phyloP scores from a whole-genome alignment of 257 asterid species.

The Echites panduratus region DNA sequence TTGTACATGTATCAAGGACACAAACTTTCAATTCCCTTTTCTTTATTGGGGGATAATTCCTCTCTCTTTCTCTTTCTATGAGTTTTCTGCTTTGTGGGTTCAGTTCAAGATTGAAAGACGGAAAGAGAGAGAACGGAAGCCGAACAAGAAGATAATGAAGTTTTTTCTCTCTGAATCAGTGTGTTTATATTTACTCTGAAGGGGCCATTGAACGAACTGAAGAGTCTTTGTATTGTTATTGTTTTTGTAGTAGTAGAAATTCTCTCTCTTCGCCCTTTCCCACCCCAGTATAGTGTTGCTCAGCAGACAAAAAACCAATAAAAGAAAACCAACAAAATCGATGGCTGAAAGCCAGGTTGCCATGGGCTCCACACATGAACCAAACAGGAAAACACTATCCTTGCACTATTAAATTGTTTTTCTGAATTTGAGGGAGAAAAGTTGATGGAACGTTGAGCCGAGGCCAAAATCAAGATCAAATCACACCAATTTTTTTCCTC shows the following conservation, averaged over 20 bases:
- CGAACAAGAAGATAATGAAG: conserved; percentile 12
- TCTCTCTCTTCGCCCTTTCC: not conserved
- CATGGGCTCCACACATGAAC: conserved; percentile 24
- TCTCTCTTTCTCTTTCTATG: conserved; percentile 7
- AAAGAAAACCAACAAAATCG: conserved; percentile 18
- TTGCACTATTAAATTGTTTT: not conserved
- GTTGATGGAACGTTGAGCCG: conserved; percentile 2
- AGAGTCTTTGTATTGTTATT: not conserved
- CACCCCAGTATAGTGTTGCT: not conserved
- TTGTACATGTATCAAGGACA: conserved; percentile 11
- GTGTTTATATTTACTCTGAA: conserved; percentile 3
- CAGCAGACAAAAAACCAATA: conserved; percentile 11
- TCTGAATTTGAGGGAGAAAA: conserved; percentile 9
- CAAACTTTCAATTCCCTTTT: conserved; percentile 10
- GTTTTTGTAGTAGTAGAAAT: not conserved
- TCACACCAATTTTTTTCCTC: too few relatives aligned
- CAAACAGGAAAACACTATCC: conserved; percentile 7
- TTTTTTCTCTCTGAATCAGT: conserved; percentile 15
- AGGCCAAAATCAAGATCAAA: not conserved
- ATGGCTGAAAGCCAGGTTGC: conserved; percentile 27
- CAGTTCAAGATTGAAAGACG: conserved; percentile 14
- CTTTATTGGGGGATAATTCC: conserved; percentile 1
- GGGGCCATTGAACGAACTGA: conserved; percentile 9
- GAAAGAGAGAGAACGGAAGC: conserved; percentile 6
- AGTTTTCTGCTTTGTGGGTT: conserved; percentile 6